phyloP scores from a whole-genome alignment of 2,329 filamentous ascomycete genomes.

The Dryadomyces quercus-mongolicae region DNA sequence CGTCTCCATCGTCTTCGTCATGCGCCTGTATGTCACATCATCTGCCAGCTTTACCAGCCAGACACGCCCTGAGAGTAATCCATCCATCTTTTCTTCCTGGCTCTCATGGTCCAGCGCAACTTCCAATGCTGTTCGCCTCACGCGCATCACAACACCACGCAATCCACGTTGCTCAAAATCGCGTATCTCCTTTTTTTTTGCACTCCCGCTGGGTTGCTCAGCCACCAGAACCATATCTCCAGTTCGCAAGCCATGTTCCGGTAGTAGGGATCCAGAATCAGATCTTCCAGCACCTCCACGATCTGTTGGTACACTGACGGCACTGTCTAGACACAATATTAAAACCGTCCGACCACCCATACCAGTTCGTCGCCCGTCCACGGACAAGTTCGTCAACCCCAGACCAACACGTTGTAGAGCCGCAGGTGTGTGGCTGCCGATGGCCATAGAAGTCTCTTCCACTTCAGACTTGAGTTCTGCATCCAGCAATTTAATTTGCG shows the following conservation, averaged over 20 bases:
- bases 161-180: conserved; percentile 57
- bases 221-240: conserved; percentile 70
- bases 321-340: conserved; percentile 54
- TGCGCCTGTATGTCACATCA: conserved; percentile 53
- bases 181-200: conserved; percentile 59
- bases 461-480: conserved; percentile 63
- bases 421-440: conserved; percentile 54
- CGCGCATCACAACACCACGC: conserved; percentile 58
- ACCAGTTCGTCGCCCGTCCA: conserved; percentile 71
- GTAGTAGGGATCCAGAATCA: conserved; percentile 34
- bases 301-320: conserved; percentile 28
- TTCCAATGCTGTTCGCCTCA: conserved; percentile 44
- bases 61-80: conserved; percentile 27
- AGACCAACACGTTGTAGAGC: conserved; percentile 66
- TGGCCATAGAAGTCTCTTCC: conserved; percentile 53
- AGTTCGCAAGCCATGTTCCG: conserved; percentile 62
- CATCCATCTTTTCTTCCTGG: conserved; percentile 36
- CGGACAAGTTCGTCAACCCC: conserved; percentile 62
- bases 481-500: conserved; percentile 59
- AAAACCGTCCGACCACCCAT: conserved; percentile 84
- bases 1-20: conserved; percentile 51
- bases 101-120: conserved; percentile 58
- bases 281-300: not conserved
- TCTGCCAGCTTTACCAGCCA: conserved; percentile 59
- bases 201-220: conserved; percentile 61